phyloP scores from a whole-genome alignment of 768 basidiomycete species.

The Hygrocybe punicea region DNA sequence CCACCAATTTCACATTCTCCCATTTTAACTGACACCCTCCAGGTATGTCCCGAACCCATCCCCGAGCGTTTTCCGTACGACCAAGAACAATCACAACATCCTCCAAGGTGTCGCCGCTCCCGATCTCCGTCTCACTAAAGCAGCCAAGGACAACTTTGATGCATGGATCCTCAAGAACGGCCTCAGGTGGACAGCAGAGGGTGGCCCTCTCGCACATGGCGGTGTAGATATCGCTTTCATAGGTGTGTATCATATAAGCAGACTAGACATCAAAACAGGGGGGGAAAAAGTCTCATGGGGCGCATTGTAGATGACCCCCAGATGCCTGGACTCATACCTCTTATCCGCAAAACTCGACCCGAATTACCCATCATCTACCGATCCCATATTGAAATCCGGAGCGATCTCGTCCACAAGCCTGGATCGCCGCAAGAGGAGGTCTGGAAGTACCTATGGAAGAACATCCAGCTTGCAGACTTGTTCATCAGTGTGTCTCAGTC shows the following conservation, averaged over 20 bases:
- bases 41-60: slow-evolving; percentile 90
- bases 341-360: slow-evolving; percentile 82
- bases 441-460: slow-evolving; percentile 94
- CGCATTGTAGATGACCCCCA: slow-evolving; percentile 68
- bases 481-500: slow-evolving; percentile 66
- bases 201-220: slow-evolving; percentile 78
- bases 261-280: neutral
- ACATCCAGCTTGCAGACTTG: slow-evolving; percentile 83
- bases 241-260: slow-evolving; percentile 42
- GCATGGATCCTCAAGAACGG: slow-evolving; percentile 91
- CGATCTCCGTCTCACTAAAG: slow-evolving; percentile 70
- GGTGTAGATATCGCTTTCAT: slow-evolving; percentile 89
- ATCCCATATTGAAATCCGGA: slow-evolving; percentile 92
- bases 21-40: slow-evolving; percentile 10
- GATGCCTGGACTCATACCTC: slow-evolving; percentile 90
- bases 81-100: slow-evolving; percentile 94
- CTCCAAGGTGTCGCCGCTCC: slow-evolving; percentile 88
- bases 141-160: slow-evolving; percentile 76
- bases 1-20: slow-evolving; percentile 16
- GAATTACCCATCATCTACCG: slow-evolving; percentile 88
- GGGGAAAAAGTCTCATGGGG: slow-evolving; percentile 1
- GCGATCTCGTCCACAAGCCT: slow-evolving; percentile 76
- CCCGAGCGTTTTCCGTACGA: slow-evolving; percentile 87
- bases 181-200: slow-evolving; percentile 80
- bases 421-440: slow-evolving; percentile 87